Evolutionary conservation across 176 grass and related monocot species (phyloP), one percentile per base, ranked within the genome.

Genomic region (Zizania latifolia): DNA sequence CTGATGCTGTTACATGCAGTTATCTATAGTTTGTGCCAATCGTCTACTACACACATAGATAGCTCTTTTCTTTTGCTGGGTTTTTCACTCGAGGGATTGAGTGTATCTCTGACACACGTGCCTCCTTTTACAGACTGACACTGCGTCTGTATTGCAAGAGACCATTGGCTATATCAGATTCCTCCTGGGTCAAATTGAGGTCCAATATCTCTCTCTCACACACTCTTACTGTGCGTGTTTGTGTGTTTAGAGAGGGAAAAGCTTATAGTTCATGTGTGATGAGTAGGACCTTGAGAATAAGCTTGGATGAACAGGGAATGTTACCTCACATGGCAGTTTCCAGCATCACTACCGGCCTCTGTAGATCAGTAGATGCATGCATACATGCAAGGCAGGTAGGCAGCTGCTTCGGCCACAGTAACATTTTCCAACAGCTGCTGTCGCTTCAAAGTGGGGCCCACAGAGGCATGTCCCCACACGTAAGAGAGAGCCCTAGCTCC

Each of bases 101-200:
- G 81, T 75, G 70, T 69, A 70, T 80, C 53, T 84, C 92, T 92
- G 89, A 96, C 90, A 89, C 79, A 79, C 77, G 69, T 88, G 81
- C 74, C 26, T 57, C 76, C 70, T 90, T 90, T 90, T 80, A 81
- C 84, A 96, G 93, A 96, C 93, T 92, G 93, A 96, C 93, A 96
- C 89, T n/a, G 93, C 93, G 46, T 96, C 93, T 74, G 93, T 96
- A 83, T 81, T 96, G 45, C 93, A 91, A 92, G 93, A 96, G 70
- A 90, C 93, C 70, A 92, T 96, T 92, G 93, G 93, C 78, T 96
- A 96, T 76, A 92, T 96, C 81, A 96, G 89, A 96, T 96, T 96
- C 84, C 93, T 96, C 57, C 81, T 89, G 70, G 70, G 84, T 78
- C 93, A 96, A 92, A 96, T 96, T 92, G 89, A 96, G 93, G 93